Evolutionary conservation across 345 rosid genomes (phyloP), one percentile per base, ranked within the genome.

Genomic region (Ceriops tagal): DNA sequence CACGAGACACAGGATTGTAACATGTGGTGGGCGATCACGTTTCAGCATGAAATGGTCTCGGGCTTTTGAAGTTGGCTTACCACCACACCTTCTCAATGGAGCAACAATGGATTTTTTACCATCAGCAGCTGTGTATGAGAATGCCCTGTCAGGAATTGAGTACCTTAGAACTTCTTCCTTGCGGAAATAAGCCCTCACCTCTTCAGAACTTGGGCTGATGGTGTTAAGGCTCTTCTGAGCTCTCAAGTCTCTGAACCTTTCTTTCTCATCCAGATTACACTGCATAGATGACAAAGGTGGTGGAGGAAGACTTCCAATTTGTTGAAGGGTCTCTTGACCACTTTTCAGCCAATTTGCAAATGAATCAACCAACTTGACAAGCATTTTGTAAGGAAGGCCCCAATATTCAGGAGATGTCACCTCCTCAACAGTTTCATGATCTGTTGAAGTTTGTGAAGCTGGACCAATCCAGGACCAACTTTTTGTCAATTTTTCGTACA

Each of bases 51-150:
- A 96, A 84, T 96, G 99, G 67, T 96, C 99, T 51, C 99, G 87
- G 59, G 99, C 97, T 82, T 96, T 96, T 57, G 99, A 92, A 75
- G 99, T 96, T 72, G 99, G 99, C 86, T 96, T 96, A 59, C 99
- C 99, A 22, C 99, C 98, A 58, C 98, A 88, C 81, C 99, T 92
- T 85, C 98, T 90, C 82, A 96, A 77, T 35, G 99, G 99, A 68
- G 99, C 98, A 78, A 96, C 99, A 65, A 92, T 81, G 16, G 99
- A 90, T 68, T 92, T 96, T 73, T 80, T 92, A 71, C 99, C 98
- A 88, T 96, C 99, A 68, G 98, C 97, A 76, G 98, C 97, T 9
- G 97, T 96, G 79, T 92, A 96, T 58, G 80, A 83, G 84, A 96
- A 96, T 68, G 99, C 97, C 85, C 99, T 89, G 76, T 96, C 99